Evolutionary conservation across 1,139 yeast species (phyloP), one percentile per base, ranked within the genome.

Genomic region (Candida tropicalis): DNA sequence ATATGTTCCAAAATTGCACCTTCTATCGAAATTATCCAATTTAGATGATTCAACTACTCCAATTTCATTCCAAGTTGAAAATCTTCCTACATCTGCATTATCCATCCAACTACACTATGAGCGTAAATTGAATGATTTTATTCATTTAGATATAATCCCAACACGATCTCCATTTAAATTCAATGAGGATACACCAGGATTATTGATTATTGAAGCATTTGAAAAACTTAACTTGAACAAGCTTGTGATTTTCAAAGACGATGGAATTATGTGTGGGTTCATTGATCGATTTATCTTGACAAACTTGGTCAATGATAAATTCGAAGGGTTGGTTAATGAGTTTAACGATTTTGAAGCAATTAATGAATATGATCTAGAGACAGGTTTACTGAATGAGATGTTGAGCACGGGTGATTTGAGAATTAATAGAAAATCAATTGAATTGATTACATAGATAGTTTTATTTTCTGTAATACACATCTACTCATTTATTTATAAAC

Each of bases 161-260:
- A 66, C 62, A 27, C 48, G 46, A 27, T 53, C 63, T 1, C 51
- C 50, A 20, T 50, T 66, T 3, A 52, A 63, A 2, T 52, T 68
- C 24, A 68, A 68, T 45, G 71, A 68, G 40, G 45, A 52, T 25
- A 62, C 73, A 1, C 70, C 77, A 3, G 54, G 67, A n/a, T 56
- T 70, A 4, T 56, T 67, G 13, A 60, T 69, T 2, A 49, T 73
- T 16, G 76, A 73, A 44, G 56, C 65, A 22, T 73, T 73, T 52
- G 78, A 73, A 43, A 67, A 70, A 45, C 55, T 73, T 43, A 65
- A 68, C 40, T 48, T 73, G 47, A 73, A 73, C 53, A 66, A 68
- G 47, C 53, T 68, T 9, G 58, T 65, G 1, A 56, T 73, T 7
- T 57, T 62, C 39, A 55, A 56, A 4, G 50, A 50, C 7, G 48